phyloP scores from a whole-genome alignment of 2,329 filamentous ascomycete species.

The Trichoderma polysporum region DNA sequence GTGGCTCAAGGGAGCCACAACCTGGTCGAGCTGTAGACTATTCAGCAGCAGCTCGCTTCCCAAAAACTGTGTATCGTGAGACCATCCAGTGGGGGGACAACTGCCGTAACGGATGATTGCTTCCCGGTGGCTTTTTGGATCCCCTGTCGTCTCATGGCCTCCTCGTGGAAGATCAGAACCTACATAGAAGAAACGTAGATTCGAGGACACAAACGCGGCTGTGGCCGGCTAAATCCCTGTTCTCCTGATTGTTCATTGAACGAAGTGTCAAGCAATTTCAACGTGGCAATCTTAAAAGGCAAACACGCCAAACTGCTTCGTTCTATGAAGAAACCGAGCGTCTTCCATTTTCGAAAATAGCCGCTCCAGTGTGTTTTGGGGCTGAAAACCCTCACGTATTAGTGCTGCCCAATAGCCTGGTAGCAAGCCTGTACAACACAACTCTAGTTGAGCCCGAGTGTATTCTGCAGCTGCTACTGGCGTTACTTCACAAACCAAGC shows the following conservation, averaged over 20 bases:
- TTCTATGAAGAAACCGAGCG: not conserved
- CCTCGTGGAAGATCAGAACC: constrained; percentile 9
- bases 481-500: not conserved
- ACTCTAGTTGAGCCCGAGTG: not conserved
- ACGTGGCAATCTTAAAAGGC: not conserved
- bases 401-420: constrained; percentile 4
- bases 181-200: not conserved
- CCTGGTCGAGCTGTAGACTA: constrained; percentile 19
- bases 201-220: not conserved
- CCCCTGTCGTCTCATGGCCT: constrained; percentile 11
- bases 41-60: constrained; percentile 18
- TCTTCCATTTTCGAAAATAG: not conserved
- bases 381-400: not conserved
- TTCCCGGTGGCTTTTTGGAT: constrained; percentile 13
- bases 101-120: constrained; percentile 8
- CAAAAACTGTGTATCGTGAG: not conserved
- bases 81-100: not conserved
- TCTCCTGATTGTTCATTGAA: not conserved
- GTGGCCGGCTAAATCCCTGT: not conserved
- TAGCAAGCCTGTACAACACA: constrained; percentile 7
- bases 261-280: not conserved
- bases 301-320: not conserved
- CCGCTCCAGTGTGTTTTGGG: not conserved
- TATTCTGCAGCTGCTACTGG: constrained; percentile 1
- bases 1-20: not conserved